These are phyloP conservation scores for Cyclanthera cordifolia DNA, from an alignment of 306 rosid genomes.

Conservation along the genomic window DNA sequence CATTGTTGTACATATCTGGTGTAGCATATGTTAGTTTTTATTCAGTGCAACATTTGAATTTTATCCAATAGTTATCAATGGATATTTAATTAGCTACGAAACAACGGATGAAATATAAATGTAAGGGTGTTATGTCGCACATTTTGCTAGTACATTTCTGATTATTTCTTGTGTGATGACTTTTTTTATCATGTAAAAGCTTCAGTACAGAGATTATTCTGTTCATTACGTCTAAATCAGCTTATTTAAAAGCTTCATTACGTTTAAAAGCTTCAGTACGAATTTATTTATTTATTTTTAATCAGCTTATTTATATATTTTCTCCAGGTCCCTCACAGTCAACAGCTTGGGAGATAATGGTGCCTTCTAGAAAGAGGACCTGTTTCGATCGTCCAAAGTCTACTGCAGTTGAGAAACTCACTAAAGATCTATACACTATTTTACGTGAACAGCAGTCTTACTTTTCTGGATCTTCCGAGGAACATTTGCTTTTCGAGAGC, in stretches of 20 bases:
- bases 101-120: no score
- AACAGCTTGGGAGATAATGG: conserved; percentile 69
- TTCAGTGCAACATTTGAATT: no score
- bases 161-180: no score
- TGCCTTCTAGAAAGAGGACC: conserved; percentile 93
- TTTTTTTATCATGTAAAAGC: no score
- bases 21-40: no score
- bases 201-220: no score
- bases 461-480: conserved; percentile 86
- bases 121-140: no score
- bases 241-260: not conserved
- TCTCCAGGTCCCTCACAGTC: conserved; percentile 79
- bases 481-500: conserved; percentile 76
- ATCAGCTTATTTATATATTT: not conserved
- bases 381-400: conserved; percentile 67
- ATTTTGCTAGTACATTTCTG: no score
- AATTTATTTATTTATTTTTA: not conserved
- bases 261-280: not conserved
- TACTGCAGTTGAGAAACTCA: conserved; percentile 86
- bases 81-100: no score
- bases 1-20: no score
- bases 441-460: conserved; percentile 80
- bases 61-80: no score
- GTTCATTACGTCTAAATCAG: no score
- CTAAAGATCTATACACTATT: conserved; percentile 78